Evolutionary conservation across 768 basidiomycete species (phyloP).

Genomic region (Holtermannia corniformis): DNA sequence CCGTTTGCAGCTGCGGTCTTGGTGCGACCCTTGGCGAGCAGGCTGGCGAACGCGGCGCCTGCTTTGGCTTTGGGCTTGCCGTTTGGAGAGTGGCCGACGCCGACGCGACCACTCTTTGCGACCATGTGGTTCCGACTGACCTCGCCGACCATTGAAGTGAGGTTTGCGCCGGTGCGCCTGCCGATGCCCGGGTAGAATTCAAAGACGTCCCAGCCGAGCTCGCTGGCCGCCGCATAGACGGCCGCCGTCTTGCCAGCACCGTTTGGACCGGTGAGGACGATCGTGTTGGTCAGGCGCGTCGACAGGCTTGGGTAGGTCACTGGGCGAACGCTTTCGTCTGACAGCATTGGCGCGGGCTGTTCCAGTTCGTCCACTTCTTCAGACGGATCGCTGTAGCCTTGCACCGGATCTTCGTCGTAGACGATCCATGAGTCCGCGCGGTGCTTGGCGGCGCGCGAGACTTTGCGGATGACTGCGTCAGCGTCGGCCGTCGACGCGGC

Average conservation of each 20-base stretch:
- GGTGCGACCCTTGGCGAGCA: not conserved
- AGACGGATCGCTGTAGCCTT: not conserved
- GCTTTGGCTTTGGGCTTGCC: conserved; percentile 1
- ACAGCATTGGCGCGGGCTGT: conserved; percentile 8
- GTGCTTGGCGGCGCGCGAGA: conserved; percentile 13
- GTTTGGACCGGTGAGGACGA: conserved; percentile 69
- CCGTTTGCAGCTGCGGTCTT: no score
- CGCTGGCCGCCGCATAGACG: conserved; percentile 85
- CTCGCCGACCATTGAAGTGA: conserved; percentile 76
- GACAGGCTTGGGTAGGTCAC: conserved; percentile 15
- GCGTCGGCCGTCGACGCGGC: not conserved
- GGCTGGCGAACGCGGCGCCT: not conserved
- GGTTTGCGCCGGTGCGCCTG: conserved; percentile 66
- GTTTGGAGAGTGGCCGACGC: not conserved
- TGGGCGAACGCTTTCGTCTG: conserved; percentile 14
- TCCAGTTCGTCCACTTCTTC: conserved; percentile 11
- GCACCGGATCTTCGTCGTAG: conserved; percentile 32
- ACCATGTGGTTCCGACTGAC: conserved; percentile 89
- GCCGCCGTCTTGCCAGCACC: conserved; percentile 87
- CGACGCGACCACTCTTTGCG: conserved; percentile 8
- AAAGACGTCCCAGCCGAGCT: conserved; percentile 91
- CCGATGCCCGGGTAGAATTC: conserved; percentile 95
- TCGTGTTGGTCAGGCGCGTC: conserved; percentile 63
- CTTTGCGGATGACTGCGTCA: conserved; percentile 26
- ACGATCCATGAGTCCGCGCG: conserved; percentile 39